These are phyloP conservation scores for Entomortierella beljakovae DNA, from an alignment of 192 early-diverging fungal species.

Conservation along the genomic window DNA sequence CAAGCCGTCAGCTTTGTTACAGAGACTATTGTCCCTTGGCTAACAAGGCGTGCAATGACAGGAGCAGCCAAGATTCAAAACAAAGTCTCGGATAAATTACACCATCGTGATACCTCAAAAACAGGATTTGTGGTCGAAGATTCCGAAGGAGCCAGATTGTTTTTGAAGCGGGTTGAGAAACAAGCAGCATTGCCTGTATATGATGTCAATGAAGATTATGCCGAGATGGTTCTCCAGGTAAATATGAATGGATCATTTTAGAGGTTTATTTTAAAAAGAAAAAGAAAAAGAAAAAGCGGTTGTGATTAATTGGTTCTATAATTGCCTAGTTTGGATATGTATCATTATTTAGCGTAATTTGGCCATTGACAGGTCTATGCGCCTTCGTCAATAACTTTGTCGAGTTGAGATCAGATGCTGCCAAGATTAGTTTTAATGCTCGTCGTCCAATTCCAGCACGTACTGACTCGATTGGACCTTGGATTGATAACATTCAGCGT, in stretches of 20 bases:
- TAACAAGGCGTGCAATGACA: constrained; percentile 60
- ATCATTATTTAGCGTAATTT: constrained; percentile 84
- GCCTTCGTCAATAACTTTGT: constrained; percentile 92
- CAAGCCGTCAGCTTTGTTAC: constrained; percentile 82
- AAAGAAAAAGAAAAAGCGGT: no score
- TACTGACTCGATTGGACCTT: constrained; percentile 83
- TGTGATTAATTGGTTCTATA: background rate
- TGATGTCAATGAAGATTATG: constrained; percentile 89
- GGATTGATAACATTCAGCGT: constrained; percentile 70
- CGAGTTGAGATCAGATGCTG: constrained; percentile 90
- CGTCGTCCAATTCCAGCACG: constrained; percentile 79
- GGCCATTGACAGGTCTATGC: constrained; percentile 86
- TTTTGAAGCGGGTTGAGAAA: constrained; percentile 65
- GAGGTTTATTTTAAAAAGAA: no score
- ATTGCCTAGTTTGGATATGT: constrained; percentile 83
- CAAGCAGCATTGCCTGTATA: constrained; percentile 80
- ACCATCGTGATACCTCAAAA: constrained; percentile 5
- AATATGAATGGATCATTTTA: background rate
- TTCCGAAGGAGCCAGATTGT: constrained; percentile 49
- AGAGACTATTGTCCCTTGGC: constrained; percentile 81
- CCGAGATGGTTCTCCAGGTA: constrained; percentile 93
- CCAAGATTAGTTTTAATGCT: constrained; percentile 86
- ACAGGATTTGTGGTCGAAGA: constrained; percentile 15
- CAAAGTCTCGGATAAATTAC: constrained; percentile 46
- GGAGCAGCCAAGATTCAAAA: constrained; percentile 48